Evolutionary conservation across 2,329 filamentous ascomycete genomes (phyloP).

Genomic region (Curvularia eragrostidis): DNA sequence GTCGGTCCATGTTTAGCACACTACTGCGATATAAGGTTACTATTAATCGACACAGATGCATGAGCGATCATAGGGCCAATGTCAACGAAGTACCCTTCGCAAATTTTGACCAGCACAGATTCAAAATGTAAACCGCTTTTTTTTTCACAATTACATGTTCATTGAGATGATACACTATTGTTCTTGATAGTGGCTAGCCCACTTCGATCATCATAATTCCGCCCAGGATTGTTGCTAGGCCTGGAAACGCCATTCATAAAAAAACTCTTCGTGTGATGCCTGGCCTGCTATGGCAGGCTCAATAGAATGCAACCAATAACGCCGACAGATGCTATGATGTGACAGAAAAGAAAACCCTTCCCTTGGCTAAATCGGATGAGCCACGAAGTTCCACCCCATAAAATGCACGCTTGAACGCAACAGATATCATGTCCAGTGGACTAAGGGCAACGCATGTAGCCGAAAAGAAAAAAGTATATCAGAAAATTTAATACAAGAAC

Average conservation of each 20-base stretch:
- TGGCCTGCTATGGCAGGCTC: background rate
- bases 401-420: constrained; percentile 50
- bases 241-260: constrained; percentile 7
- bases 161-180: constrained; percentile 1
- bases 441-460: constrained; percentile 7
- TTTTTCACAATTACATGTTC: background rate
- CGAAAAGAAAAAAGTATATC: background rate
- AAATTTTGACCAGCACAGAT: background rate
- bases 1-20: background rate
- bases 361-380: constrained; percentile 19
- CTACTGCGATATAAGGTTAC: background rate
- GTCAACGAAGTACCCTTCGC: too few species aligned
- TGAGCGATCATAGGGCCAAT: background rate
- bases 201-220: background rate
- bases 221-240: background rate
- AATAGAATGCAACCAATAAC: constrained; percentile 21
- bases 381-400: constrained; percentile 35
- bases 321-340: constrained; percentile 31
- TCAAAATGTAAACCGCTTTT: background rate
- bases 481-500: constrained; percentile 20
- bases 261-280: background rate
- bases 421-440: constrained; percentile 25
- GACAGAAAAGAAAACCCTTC: constrained; percentile 17
- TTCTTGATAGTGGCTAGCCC: background rate
- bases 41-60: background rate